Base-by-base conservation (phyloP, 768 basidiomycete species). In the Lyophyllum shimeji region DNA sequence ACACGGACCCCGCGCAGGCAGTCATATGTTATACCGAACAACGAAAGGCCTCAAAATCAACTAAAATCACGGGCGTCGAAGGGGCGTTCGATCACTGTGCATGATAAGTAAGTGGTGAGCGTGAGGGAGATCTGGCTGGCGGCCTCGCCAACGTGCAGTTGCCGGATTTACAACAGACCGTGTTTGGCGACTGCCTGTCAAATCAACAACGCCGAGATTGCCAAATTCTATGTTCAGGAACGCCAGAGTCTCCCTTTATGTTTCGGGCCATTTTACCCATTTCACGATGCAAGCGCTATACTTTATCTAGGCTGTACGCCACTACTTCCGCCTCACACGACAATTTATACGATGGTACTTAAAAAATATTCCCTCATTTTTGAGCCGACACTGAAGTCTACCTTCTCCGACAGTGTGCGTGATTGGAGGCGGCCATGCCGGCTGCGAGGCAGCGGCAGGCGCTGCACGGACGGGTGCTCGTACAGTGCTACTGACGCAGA, bases 341-440 rank as follows among this genome's bases (percentile, higher is more conserved):
- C 6, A 50, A 39, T 47, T 31, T 24, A 18, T 63, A 59, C 12
- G 63, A 63, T 53, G 63, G 63, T 63, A 45, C 29, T 29, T 9
- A 4, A n/a, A 13, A 21, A 7, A 4, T 5, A 50, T 46, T 31
- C n/a, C 0, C 21, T 39, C n/a, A n/a, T 13, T 17, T 42, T 2
- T n/a, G 43, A 8, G 18, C 43, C 4, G 9, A 29, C 29, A 9
- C 9, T 29, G 29, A n/a, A 7, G 27, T 25, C 40, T 42, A 31
- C 40, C 50, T 17, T 29, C 33, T 49, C 20, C 2, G 27, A 18
- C 48, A 82, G 91, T 94, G 0, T 92, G 92, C 63, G 79, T 96
- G 27, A 91, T 96, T 61, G 94, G 94, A 24, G 94, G 89, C 3
- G 94, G 94, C 3, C 94, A 96, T 75, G 94, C 94, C 27, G 94